Conservation (phyloP, 2,329 filamentous ascomycete genomes). For the Drechslera avenae region DNA sequence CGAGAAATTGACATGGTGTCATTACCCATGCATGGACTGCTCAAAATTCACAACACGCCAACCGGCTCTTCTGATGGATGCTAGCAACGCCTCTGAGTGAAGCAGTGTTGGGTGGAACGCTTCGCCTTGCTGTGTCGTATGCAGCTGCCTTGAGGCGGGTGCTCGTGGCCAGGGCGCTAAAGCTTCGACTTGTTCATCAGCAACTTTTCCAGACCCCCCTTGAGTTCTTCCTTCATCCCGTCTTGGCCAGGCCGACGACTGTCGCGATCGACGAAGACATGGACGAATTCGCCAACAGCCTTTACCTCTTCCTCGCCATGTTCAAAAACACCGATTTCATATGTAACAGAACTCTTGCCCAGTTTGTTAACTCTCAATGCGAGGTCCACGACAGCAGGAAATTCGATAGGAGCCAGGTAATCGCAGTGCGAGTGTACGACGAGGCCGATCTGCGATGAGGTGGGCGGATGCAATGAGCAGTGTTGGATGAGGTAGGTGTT, state of each 20-base stretch:
- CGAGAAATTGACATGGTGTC: too few species aligned
- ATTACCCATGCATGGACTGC: too few species aligned
- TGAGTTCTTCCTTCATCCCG: constrained; percentile 68
- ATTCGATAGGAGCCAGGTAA: constrained; percentile 81
- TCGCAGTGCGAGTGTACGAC: constrained; percentile 86
- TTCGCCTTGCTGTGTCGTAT: too few species aligned
- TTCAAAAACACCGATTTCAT: constrained; percentile 87
- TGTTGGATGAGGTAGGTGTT: constrained; percentile 85
- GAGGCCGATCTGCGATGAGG: constrained; percentile 75
- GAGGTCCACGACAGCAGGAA: constrained; percentile 81
- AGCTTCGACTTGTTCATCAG: constrained; percentile 31
- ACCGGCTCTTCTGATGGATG: too few species aligned
- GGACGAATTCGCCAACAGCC: constrained; percentile 83
- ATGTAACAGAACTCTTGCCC: constrained; percentile 84
- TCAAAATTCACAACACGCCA: too few species aligned
- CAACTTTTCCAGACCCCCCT: constrained; percentile 47
- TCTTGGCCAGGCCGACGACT: constrained; percentile 68
- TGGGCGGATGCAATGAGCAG: constrained; percentile 73
- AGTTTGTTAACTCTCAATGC: constrained; percentile 82
- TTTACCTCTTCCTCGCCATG: constrained; percentile 73
- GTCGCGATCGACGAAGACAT: constrained; percentile 83
- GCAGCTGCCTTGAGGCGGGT: not conserved
- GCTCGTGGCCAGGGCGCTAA: constrained; percentile 14
- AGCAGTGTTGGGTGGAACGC: too few species aligned
- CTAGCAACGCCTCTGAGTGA: too few species aligned